Evolutionary conservation across 305 asterid species (phyloP).

Genomic region (Fraxinus sp.): DNA sequence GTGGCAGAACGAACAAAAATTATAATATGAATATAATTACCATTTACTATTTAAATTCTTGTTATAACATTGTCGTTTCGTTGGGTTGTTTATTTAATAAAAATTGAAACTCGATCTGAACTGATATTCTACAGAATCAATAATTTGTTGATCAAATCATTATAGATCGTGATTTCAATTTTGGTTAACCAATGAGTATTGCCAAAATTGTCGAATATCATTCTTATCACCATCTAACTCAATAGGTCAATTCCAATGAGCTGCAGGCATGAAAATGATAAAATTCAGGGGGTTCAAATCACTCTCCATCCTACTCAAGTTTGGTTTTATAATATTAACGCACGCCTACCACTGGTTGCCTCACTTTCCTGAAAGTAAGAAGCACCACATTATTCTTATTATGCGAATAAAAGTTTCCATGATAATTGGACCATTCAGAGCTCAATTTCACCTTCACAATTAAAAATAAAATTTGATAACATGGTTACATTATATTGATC

Average conservation of each 20-base stretch:
- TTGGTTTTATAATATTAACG: background rate
- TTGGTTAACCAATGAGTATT: background rate
- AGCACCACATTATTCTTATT: background rate
- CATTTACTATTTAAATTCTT: background rate
- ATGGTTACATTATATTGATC: background rate
- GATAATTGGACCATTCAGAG: background rate
- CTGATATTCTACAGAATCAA: background rate
- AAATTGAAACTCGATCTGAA: background rate
- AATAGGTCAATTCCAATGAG: background rate
- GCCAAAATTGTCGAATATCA: background rate
- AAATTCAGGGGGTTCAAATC: background rate
- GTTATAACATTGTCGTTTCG: background rate
- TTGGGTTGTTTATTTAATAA: background rate
- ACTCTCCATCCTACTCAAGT: background rate
- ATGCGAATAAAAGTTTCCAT: background rate
- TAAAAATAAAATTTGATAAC: background rate
- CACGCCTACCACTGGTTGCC: background rate
- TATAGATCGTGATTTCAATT: background rate
- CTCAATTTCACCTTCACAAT: background rate
- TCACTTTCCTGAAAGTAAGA: background rate
- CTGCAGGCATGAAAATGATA: background rate
- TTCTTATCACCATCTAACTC: background rate
- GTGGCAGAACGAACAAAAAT: background rate
- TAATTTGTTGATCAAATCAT: background rate
- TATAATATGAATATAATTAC: background rate